Evolutionary conservation across 2,329 filamentous ascomycete species (phyloP), one percentile per base, ranked within the genome.

Genomic region (Ascochyta koolunga): DNA sequence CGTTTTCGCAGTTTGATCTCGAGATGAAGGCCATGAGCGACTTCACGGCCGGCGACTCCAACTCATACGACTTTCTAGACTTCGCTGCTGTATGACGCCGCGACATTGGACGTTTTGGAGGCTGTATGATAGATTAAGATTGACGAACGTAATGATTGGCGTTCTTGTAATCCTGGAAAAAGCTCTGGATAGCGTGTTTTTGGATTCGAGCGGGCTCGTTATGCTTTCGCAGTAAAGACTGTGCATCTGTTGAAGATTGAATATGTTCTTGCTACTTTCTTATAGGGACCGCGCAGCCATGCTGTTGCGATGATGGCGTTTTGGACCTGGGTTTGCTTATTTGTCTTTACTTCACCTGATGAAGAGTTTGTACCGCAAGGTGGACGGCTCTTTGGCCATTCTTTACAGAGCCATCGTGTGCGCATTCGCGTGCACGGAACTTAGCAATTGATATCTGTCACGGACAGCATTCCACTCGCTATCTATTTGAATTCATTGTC

Each of bases 11-110:
- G 21, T 75, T 73, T 33, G 72, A 75, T 18, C 68, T 75, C 18
- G 72, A 74, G 59, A 72, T 75, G 70, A 72, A 73, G 51, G 72
- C 72, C 1, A 72, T 75, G 66, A 62, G 62, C 40, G 71, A 73
- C 11, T 73, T 71, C 40, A 62, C 68, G 18, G 67, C 64, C 6
- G 47, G 70, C 10, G 71, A 75, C 50, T 59, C 60, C 10, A 59
- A 54, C 25, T 61, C 57, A 11, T 74, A 70, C 55, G 70, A 73
- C 43, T 68, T 74, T 35, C 59, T 75, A 55, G 69, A 74, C 58
- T 75, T 75, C 45, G 64, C 50, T 40, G 59, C 45, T 68, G 54
- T 72, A 65, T 59, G 60, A 32, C n/a, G 36, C 32, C 42, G 35
- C 44, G 41, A 54, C 15, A 25, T 5, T 39, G 35, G 35, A 11